Conservation (phyloP, 768 basidiomycete species). For the Russula lepida region DNA sequence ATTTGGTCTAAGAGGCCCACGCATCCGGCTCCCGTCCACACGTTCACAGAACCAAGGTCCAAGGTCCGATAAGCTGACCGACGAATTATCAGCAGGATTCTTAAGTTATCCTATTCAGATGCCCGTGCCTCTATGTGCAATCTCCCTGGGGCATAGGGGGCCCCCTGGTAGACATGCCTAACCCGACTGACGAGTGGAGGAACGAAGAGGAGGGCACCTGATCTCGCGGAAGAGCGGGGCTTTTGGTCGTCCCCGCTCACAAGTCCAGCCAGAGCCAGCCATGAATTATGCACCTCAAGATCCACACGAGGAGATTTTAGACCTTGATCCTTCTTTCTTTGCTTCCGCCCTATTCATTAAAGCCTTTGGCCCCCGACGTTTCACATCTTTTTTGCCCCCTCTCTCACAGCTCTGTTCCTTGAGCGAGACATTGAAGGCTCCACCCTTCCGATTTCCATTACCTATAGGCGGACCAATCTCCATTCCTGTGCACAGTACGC, state of each 20-base stretch:
- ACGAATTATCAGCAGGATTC: not conserved
- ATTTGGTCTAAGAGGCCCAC: constrained; percentile 9
- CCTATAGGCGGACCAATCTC: not conserved
- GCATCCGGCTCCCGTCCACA: not conserved
- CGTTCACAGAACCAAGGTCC: not conserved
- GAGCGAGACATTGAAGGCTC: not conserved
- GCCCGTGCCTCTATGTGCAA: not conserved
- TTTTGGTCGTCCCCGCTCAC: not conserved
- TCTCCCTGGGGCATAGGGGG: not conserved
- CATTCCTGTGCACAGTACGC: not conserved
- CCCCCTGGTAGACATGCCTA: not conserved
- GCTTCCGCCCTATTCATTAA: constrained; percentile 16
- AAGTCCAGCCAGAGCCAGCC: not conserved
- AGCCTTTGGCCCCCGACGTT: not conserved
- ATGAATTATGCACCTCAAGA: constrained; percentile 6
- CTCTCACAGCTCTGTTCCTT: constrained; percentile 1
- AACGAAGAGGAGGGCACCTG: constrained; percentile 9
- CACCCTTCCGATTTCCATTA: not conserved
- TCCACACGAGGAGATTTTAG: constrained; percentile 4
- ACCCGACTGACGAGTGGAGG: not conserved
- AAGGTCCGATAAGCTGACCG: not conserved
- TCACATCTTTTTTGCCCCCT: not conserved
- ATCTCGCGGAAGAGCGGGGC: constrained; percentile 15
- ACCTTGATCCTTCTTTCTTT: constrained; percentile 10
- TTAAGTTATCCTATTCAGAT: not conserved